phyloP scores from a whole-genome alignment of 1,284 basidiomycete species.

The Amylostereum areolatum region DNA sequence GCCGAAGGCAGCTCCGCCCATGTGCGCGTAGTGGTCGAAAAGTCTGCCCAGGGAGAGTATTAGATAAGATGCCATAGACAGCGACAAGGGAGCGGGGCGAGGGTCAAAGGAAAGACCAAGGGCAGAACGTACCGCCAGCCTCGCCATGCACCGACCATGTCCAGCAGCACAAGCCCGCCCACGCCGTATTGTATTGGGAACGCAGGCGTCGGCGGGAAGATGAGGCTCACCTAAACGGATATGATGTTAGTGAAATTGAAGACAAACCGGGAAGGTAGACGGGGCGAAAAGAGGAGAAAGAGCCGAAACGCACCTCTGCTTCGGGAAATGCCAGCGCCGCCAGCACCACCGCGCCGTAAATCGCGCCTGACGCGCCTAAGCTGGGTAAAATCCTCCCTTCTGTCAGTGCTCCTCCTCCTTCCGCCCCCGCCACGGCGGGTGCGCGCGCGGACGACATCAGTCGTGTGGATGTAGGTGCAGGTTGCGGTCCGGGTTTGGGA shows the following conservation, averaged over 20 bases:
- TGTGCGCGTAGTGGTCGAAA: conserved; percentile 79
- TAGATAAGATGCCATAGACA: neutral
- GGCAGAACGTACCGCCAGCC: conserved; percentile 70
- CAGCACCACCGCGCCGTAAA: conserved; percentile 74
- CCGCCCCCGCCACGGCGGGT: conserved; percentile 34
- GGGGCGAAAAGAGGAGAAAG: neutral
- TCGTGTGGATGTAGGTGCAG: conserved; percentile 20
- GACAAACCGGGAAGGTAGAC: no score
- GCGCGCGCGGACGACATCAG: conserved; percentile 14
- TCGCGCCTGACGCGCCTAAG: conserved; percentile 81
- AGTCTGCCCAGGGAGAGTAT: conserved; percentile 21
- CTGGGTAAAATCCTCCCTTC: conserved; percentile 52
- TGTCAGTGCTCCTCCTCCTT: conserved; percentile 22
- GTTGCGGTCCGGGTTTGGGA: conserved; percentile 9
- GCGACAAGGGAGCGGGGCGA: neutral
- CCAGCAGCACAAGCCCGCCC: conserved; percentile 62
- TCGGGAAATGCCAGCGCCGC: conserved; percentile 82
- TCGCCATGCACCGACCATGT: conserved; percentile 70
- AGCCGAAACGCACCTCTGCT: conserved; percentile 22
- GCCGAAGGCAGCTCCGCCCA: conserved; percentile 77
- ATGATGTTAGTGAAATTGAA: no score
- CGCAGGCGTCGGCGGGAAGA: conserved; percentile 73
- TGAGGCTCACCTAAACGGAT: conserved; percentile 67
- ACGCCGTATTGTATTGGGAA: conserved; percentile 79
- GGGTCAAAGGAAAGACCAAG: neutral